These are phyloP conservation scores for Colletotrichum liaoningense DNA, from an alignment of 2,329 filamentous ascomycete species.

Conservation along the genomic window DNA sequence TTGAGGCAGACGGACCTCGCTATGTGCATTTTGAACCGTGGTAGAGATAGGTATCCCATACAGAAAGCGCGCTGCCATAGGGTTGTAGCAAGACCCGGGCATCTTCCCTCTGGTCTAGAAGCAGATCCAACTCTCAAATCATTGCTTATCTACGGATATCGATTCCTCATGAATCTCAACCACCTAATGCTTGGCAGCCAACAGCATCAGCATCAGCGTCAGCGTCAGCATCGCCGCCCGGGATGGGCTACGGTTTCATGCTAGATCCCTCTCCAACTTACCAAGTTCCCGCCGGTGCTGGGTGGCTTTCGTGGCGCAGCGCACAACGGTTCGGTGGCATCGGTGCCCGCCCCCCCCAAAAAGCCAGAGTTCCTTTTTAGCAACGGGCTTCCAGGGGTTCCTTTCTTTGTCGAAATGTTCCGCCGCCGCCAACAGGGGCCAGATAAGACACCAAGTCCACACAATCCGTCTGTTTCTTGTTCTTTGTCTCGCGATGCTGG, in stretches of 20 bases:
- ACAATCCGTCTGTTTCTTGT: background rate
- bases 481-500: background rate
- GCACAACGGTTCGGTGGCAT: background rate
- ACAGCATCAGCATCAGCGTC: background rate
- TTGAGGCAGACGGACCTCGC: too few relatives aligned
- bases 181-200: background rate
- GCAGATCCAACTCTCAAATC: background rate
- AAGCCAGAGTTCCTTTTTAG: background rate
- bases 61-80: too few relatives aligned
- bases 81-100: too few relatives aligned
- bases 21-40: too few relatives aligned
- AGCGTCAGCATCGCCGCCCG: background rate
- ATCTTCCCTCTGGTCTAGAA: too few relatives aligned
- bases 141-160: too few relatives aligned
- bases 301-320: constrained; percentile 10
- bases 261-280: background rate
- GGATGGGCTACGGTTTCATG: background rate
- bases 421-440: background rate
- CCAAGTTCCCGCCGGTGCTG: background rate
- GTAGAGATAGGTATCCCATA: too few relatives aligned
- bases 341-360: background rate
- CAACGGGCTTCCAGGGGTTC: background rate
- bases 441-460: background rate
- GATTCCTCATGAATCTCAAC: too few relatives aligned
- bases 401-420: background rate